These are phyloP conservation scores for Heracleum sosnowskyi DNA, from an alignment of 129 eudicot species.

Conservation along the genomic window DNA sequence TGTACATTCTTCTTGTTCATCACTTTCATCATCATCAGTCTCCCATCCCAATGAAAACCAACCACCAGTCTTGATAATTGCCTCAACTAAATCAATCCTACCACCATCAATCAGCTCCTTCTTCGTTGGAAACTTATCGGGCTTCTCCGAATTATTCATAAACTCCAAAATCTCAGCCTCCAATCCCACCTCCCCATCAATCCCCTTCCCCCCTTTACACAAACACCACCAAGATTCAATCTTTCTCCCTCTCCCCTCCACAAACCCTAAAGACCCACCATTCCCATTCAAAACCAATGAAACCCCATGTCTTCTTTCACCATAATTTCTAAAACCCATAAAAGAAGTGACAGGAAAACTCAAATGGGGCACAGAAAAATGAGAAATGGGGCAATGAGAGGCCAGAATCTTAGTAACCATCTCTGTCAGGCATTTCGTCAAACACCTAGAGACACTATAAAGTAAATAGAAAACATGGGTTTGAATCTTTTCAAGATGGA, in stretches of 20 bases:
- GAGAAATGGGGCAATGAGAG: conserved; percentile 11
- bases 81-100: conserved; percentile 63
- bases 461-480: neutral
- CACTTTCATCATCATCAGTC: conserved; percentile 23
- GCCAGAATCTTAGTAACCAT: conserved; percentile 39
- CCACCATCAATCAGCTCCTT: conserved; percentile 58
- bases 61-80: conserved; percentile 60
- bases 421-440: conserved; percentile 86
- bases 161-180: conserved; percentile 60
- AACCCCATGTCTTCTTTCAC: conserved; percentile 2
- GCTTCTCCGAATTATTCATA: conserved; percentile 69
- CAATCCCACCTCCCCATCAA: conserved; percentile 40
- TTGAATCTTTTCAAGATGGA: neutral
- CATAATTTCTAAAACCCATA: conserved; percentile 4
- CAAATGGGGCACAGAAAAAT: conserved; percentile 16
- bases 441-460: conserved; percentile 24
- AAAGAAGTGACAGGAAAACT: conserved; percentile 20
- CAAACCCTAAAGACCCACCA: conserved; percentile 16
- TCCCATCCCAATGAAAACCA: conserved; percentile 89
- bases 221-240: conserved; percentile 22
- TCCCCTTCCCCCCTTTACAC: conserved; percentile 32
- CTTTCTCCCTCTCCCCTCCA: conserved; percentile 16
- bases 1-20: conserved; percentile 9
- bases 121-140: conserved; percentile 61
- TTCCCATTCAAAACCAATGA: conserved; percentile 2